Evolutionary conservation across 1,139 yeast genomes (phyloP).

Genomic region (Suhomyces maxii): DNA sequence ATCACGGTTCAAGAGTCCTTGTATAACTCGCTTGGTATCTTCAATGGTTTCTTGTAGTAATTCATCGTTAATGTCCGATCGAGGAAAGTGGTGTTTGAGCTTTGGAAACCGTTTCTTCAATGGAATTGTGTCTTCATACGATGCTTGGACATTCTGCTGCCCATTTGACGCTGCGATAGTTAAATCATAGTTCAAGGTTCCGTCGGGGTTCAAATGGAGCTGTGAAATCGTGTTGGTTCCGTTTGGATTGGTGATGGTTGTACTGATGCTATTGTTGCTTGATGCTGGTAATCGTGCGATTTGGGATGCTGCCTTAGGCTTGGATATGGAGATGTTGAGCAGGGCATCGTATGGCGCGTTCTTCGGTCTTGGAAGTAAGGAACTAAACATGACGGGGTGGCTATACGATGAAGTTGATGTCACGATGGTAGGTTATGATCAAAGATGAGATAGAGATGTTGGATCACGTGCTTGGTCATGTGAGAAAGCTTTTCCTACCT

Average conservation of each 20-base stretch:
- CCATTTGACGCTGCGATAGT: slow-evolving; percentile 25
- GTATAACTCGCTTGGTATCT: slow-evolving; percentile 31
- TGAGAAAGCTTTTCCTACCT: neutral
- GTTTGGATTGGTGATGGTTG: neutral
- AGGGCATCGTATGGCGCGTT: slow-evolving; percentile 20
- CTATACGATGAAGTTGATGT: too few species aligned
- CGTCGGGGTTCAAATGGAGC: slow-evolving; percentile 29
- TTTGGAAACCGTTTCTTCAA: slow-evolving; percentile 41
- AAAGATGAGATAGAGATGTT: neutral
- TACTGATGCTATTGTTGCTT: neutral
- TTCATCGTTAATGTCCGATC: slow-evolving; percentile 29
- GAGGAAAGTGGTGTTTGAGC: slow-evolving; percentile 43
- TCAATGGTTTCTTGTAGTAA: slow-evolving; percentile 25
- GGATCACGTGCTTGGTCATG: neutral
- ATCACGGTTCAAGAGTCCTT: slow-evolving; percentile 24
- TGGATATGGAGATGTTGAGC: neutral
- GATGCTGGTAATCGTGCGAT: slow-evolving; percentile 1
- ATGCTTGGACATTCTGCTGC: slow-evolving; percentile 22
- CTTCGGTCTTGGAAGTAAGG: slow-evolving; percentile 33
- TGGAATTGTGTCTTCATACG: slow-evolving; percentile 44
- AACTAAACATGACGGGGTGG: slow-evolving; percentile 29
- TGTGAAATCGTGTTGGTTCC: slow-evolving; percentile 12
- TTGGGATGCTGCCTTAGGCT: slow-evolving; percentile 1
- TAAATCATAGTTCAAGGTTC: slow-evolving; percentile 28
- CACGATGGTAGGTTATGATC: neutral